Evolutionary conservation across 306 rosid genomes (phyloP).

Genomic region (Prunus padus): DNA sequence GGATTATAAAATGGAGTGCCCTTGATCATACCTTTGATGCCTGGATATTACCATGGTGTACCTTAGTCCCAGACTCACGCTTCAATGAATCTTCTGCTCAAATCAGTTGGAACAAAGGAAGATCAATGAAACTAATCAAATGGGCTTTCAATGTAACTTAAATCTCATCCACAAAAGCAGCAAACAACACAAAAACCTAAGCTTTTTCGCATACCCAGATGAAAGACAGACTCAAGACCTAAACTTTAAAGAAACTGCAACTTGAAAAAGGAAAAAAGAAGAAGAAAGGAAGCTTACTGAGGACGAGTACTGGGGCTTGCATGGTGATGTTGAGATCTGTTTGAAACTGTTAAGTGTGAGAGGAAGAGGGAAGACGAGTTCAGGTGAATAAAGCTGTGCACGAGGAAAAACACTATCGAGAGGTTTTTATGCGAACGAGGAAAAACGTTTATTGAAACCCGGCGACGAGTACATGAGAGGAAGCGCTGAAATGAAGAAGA

Average conservation of each 20-base stretch:
- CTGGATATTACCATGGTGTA: constrained; percentile 88
- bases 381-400: no score
- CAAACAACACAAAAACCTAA: neutral
- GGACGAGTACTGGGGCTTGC: constrained; percentile 63
- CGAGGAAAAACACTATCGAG: neutral
- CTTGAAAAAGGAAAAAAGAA: neutral
- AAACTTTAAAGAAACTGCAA: neutral
- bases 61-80: constrained; percentile 92
- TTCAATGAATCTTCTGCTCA: constrained; percentile 84
- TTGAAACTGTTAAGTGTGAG: neutral
- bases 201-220: neutral
- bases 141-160: neutral
- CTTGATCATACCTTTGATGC: constrained; percentile 66
- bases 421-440: neutral
- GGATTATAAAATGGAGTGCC: neutral
- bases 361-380: neutral
- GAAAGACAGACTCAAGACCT: neutral
- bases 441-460: constrained; percentile 6
- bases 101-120: constrained; percentile 7
- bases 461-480: no score
- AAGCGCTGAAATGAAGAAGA: no score
- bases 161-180: neutral
- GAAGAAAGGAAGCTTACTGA: constrained; percentile 32
- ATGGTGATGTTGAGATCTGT: constrained; percentile 26
- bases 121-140: constrained; percentile 1